phyloP scores from a whole-genome alignment of 148 eudicot species.

The Suaeda aralocaspica region DNA sequence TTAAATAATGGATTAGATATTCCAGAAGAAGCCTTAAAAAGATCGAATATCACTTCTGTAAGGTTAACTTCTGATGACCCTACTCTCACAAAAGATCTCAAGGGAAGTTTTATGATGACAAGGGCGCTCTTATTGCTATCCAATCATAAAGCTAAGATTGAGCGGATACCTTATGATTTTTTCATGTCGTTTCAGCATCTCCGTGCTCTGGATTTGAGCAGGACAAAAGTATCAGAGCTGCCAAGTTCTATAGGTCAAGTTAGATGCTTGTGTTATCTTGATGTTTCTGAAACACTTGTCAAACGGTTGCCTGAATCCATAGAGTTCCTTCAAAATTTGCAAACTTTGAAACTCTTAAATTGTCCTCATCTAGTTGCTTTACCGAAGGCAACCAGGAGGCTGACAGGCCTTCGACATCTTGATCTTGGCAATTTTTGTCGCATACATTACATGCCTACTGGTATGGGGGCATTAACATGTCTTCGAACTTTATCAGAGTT shows the following conservation, averaged over 20 bases:
- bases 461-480: slow-evolving; percentile 11
- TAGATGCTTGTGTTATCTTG: not conserved
- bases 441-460: slow-evolving; percentile 13
- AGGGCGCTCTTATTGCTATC: too few species aligned
- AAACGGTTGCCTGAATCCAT: slow-evolving; percentile 16
- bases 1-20: too few species aligned
- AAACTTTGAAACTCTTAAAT: slow-evolving; percentile 16
- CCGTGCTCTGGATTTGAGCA: slow-evolving; percentile 21
- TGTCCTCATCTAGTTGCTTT: slow-evolving; percentile 7
- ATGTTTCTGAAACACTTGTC: slow-evolving; percentile 19
- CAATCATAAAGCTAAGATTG: too few species aligned
- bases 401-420: slow-evolving; percentile 20
- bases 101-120: too few species aligned
- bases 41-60: too few species aligned
- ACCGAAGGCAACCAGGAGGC: slow-evolving; percentile 11
- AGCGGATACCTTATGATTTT: too few species aligned
- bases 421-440: slow-evolving; percentile 14
- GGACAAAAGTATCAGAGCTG: slow-evolving; percentile 10
- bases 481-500: slow-evolving; percentile 21
- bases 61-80: too few species aligned
- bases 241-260: slow-evolving; percentile 12
- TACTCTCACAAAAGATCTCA: too few species aligned
- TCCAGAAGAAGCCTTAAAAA: too few species aligned
- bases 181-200: too few species aligned
- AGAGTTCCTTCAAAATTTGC: not conserved